phyloP scores from a whole-genome alignment of 331 rosid species.

The Cydonia oblonga region DNA sequence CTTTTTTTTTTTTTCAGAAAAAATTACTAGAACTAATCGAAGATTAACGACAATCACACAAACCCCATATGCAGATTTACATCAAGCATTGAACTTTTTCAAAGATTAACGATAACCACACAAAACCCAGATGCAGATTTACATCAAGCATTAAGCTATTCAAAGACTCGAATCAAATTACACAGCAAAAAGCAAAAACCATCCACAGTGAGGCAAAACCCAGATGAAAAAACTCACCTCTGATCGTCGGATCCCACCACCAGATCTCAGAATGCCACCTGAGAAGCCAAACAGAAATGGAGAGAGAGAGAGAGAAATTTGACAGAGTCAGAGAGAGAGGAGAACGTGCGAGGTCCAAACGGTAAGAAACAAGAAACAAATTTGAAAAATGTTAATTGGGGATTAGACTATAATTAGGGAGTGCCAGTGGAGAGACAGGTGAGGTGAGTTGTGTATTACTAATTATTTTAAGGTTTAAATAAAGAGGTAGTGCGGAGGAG shows the following conservation, averaged over 20 bases:
- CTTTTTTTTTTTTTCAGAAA: too few species aligned
- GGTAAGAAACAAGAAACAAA: neutral
- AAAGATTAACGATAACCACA: neutral
- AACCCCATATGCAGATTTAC: slow-evolving; percentile 1
- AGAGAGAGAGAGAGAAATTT: neutral
- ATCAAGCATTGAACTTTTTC: slow-evolving; percentile 1
- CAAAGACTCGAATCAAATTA: neutral
- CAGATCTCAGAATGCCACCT: slow-evolving; percentile 36
- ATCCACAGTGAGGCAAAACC: slow-evolving; percentile 10
- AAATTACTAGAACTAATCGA: neutral
- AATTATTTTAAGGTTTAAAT: neutral
- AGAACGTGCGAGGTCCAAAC: neutral
- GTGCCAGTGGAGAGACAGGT: neutral
- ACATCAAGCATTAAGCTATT: neutral
- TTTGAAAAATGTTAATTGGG: neutral
- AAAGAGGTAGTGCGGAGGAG: neutral
- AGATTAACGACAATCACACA: neutral
- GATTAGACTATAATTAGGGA: neutral
- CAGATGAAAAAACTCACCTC: slow-evolving; percentile 41
- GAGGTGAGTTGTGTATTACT: neutral
- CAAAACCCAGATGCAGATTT: neutral
- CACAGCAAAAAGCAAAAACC: neutral
- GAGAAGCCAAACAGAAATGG: slow-evolving; percentile 3
- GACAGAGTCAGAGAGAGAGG: too few species aligned
- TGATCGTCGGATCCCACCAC: slow-evolving; percentile 20